Base-by-base conservation (phyloP, 2,329 filamentous ascomycete species). In the Leptoxyphium fumago region DNA sequence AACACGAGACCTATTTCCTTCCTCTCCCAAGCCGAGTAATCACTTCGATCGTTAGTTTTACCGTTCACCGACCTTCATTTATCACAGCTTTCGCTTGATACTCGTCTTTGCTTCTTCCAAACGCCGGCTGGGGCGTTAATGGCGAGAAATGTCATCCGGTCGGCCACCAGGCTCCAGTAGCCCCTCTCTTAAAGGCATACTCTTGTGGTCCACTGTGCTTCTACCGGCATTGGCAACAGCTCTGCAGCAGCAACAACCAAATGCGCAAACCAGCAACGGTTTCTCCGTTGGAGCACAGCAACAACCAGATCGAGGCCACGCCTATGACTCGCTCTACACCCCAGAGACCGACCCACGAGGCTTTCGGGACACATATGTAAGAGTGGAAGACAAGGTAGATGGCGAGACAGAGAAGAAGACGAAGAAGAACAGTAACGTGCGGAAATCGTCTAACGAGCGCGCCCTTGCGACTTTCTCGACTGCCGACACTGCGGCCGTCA, bases 381-480 rank as follows among this genome's bases (percentile, higher is more conserved):
- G 52, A 29, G 32, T 48, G 45, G 47, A 48, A 38, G 45, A 45
- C 38, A 38, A 48, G 47, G 43, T 44, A 41, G 32, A 44, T 48
- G 32, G 43, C 50, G 46, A 39, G 46, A 49, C 46, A 50, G 52
- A 40, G 46, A 49, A 40, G 54, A 50, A 36, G 32, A 36, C 11
- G 32, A 36, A 36, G 32, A 36, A 15, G 32, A 47, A 48, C 47
- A 43, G 54, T 45, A 58, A 55, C 47, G 54, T 52, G 49, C 54
- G 51, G 44, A 53, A 53, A 44, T 50, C 58, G 44, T 50, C 49
- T 49, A 72, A 91, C 82, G 84, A 80, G 85, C 87, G 86, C 87
- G 87, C 87, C 84, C 75, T 91, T 75, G 82, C 83, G 77, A 91
- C 87, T 83, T 82, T 88, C 75, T 88, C 89, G 94, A 87, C 86